These are phyloP conservation scores for Cercis canadensis DNA, from an alignment of 306 rosid species.

Conservation along the genomic window DNA sequence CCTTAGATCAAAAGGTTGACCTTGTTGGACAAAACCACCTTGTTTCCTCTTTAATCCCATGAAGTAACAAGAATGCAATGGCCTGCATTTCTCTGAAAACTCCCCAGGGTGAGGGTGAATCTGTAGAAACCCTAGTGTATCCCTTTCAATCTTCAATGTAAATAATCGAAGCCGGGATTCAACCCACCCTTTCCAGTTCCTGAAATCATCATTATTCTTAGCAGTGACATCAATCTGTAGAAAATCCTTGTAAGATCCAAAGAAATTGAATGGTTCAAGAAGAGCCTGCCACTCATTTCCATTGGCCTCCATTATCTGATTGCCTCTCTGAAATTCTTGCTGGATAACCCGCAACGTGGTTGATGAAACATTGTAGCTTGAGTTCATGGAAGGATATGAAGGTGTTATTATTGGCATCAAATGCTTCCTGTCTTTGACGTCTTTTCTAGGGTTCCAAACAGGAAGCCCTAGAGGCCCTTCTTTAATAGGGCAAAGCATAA, in stretches of 20 bases:
- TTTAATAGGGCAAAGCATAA: not conserved
- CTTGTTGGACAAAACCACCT: no score
- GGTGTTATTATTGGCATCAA: constrained; percentile 16
- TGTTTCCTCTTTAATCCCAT: not conserved
- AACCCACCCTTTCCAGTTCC: not conserved
- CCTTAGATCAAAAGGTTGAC: no score
- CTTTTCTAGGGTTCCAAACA: not conserved
- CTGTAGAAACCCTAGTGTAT: not conserved
- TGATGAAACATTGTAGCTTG: constrained; percentile 8
- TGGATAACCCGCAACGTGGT: not conserved
- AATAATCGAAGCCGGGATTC: not conserved
- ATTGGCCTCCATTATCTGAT: not conserved
- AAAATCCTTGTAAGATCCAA: not conserved
- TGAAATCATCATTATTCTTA: not conserved
- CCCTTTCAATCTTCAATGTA: not conserved
- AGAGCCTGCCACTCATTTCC: not conserved
- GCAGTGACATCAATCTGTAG: not conserved
- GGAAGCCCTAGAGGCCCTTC: no score
- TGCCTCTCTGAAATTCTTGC: constrained; percentile 2
- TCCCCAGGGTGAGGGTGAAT: not conserved
- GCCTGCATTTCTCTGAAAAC: not conserved
- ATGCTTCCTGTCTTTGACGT: not conserved
- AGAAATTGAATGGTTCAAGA: not conserved
- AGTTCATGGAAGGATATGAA: constrained; percentile 12
- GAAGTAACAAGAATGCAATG: not conserved